Evolutionary conservation across 139 green algal genomes (phyloP).

Genomic region (Chlorella sp.): DNA sequence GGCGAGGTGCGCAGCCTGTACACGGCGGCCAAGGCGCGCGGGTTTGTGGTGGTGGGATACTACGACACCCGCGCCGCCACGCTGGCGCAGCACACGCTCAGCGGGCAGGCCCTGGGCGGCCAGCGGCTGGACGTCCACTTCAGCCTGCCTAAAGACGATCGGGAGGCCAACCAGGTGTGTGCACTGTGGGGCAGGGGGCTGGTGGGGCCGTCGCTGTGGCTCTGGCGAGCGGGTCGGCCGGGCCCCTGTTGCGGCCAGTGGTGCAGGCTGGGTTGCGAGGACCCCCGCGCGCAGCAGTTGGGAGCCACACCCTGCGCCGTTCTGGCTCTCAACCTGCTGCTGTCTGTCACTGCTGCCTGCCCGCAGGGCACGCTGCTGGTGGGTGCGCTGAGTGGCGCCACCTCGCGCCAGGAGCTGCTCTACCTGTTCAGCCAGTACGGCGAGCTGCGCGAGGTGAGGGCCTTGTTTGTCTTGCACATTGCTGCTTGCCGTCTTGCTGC

Average conservation of each 20-base stretch:
- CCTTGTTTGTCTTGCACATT: too few relatives aligned
- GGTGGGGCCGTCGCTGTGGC: neutral
- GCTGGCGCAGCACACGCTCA: conserved; percentile 70
- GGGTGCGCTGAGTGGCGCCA: conserved; percentile 77
- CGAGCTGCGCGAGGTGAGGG: conserved; percentile 74
- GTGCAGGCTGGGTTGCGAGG: neutral
- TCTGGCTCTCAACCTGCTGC: too few relatives aligned
- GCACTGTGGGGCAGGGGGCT: neutral
- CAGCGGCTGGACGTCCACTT: conserved; percentile 76
- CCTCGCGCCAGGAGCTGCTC: conserved; percentile 73
- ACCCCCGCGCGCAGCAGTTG: too few relatives aligned
- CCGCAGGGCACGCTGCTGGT: conserved; percentile 84
- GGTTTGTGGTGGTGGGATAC: conserved; percentile 91
- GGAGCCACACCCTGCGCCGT: too few relatives aligned
- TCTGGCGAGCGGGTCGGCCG: neutral
- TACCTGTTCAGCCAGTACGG: conserved; percentile 86
- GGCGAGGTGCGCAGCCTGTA: conserved; percentile 87
- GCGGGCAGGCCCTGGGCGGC: conserved; percentile 51
- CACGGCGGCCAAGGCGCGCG: conserved; percentile 79
- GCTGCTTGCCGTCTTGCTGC: too few relatives aligned
- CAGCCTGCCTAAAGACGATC: conserved; percentile 64
- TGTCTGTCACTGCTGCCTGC: neutral
- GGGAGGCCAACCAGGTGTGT: conserved; percentile 53
- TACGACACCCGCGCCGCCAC: conserved; percentile 87
- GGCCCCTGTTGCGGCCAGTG: neutral